Evolutionary conservation across 2,329 filamentous ascomycete species (phyloP).

Genomic region (Colletotrichum abscissum): DNA sequence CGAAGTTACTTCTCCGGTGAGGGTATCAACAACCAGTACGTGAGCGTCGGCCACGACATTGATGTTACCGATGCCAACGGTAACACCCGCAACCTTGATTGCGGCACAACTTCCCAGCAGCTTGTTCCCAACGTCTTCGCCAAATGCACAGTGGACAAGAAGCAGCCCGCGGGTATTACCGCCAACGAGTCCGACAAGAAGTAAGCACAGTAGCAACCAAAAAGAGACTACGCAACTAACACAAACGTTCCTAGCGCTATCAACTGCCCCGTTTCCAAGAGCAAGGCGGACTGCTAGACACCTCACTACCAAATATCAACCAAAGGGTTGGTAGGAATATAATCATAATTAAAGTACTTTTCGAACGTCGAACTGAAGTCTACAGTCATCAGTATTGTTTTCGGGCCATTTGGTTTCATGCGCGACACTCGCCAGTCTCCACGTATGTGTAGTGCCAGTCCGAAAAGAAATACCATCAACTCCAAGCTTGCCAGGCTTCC

Average conservation of each 20-base stretch:
- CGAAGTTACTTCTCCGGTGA: constrained; percentile 21
- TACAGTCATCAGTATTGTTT: too few relatives aligned
- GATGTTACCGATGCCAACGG: not conserved
- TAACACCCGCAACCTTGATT: constrained; percentile 22
- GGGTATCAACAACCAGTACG: constrained; percentile 9
- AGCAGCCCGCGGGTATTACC: constrained; percentile 7
- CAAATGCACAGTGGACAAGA: constrained; percentile 17
- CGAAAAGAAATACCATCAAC: too few relatives aligned
- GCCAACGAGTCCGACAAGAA: not conserved
- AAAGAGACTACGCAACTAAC: not conserved
- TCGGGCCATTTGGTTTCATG: too few relatives aligned
- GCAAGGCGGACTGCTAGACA: not conserved
- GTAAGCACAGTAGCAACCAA: not conserved
- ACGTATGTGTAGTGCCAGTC: too few relatives aligned
- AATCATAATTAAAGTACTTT: not conserved
- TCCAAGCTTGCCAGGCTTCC: too few relatives aligned
- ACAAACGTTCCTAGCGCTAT: not conserved
- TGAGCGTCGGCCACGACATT: constrained; percentile 14
- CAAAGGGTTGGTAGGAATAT: not conserved
- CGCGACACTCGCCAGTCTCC: too few relatives aligned
- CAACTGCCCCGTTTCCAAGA: constrained; percentile 19
- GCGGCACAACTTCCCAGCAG: constrained; percentile 13
- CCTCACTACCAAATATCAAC: not conserved
- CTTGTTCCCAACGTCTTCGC: constrained; percentile 28
- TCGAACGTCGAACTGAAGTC: too few relatives aligned